Conservation (phyloP, 192 early-diverging fungal genomes). For the Coemansia sp. region DNA sequence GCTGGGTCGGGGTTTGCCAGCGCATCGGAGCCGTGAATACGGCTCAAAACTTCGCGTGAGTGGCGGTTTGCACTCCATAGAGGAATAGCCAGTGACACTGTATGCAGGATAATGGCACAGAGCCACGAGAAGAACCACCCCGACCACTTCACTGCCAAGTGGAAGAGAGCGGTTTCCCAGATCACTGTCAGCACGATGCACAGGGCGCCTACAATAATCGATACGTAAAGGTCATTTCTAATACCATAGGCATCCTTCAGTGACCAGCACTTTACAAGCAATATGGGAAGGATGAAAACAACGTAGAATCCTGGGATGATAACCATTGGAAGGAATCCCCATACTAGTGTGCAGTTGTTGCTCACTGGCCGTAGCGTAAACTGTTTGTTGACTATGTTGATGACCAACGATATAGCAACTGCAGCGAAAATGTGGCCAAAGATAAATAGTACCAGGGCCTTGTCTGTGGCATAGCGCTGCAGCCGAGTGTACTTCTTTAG, state of each 20-base stretch:
- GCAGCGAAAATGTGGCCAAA: constrained; percentile 16
- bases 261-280: constrained; percentile 35
- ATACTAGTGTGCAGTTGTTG: constrained; percentile 27
- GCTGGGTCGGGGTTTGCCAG: constrained; percentile 10
- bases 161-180: constrained; percentile 31
- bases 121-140: constrained; percentile 47
- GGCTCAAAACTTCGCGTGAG: constrained; percentile 33
- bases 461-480: constrained; percentile 30
- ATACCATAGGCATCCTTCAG: constrained; percentile 49
- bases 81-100: constrained; percentile 27
- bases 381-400: constrained; percentile 48
- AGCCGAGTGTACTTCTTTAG: constrained; percentile 38
- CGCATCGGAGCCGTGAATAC: constrained; percentile 39
- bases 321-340: constrained; percentile 34
- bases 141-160: constrained; percentile 27
- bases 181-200: constrained; percentile 23
- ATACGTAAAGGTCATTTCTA: constrained; percentile 40
- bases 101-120: constrained; percentile 25
- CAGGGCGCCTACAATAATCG: constrained; percentile 18
- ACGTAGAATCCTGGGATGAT: constrained; percentile 12
- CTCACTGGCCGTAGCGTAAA: constrained; percentile 28
- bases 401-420: constrained; percentile 23
- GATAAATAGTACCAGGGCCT: constrained; percentile 19
- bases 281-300: constrained; percentile 22
- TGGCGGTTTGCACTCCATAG: constrained; percentile 33